Conservation (phyloP, 1,284 basidiomycete species). For the Calocybe gambosa region DNA sequence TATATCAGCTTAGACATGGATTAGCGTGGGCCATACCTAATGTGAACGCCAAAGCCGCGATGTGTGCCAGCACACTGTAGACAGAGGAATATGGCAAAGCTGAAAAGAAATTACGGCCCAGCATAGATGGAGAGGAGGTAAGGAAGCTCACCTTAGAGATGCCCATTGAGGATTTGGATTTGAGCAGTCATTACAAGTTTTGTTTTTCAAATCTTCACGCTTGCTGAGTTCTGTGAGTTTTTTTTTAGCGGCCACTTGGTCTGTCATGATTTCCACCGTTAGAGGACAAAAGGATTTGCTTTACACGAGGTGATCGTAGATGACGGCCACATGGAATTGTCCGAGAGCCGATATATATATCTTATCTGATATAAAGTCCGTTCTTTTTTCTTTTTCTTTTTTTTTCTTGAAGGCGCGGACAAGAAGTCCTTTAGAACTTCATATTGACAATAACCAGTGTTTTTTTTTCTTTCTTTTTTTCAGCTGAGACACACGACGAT, state of each 20-base stretch:
- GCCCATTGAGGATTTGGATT: slow-evolving; percentile 92
- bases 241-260: slow-evolving; percentile 65
- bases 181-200: slow-evolving; percentile 72
- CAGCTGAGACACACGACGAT: not conserved
- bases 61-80: slow-evolving; percentile 89
- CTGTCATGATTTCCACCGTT: slow-evolving; percentile 36
- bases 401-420: not conserved
- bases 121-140: slow-evolving; percentile 4
- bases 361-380: slow-evolving; percentile 1
- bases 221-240: slow-evolving; percentile 70
- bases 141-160: slow-evolving; percentile 52
- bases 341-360: slow-evolving; percentile 1
- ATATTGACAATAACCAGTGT: too few relatives aligned
- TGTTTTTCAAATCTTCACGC: slow-evolving; percentile 69
- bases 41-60: slow-evolving; percentile 83
- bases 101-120: slow-evolving; percentile 25
- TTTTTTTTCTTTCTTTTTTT: too few relatives aligned
- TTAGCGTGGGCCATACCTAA: slow-evolving; percentile 46
- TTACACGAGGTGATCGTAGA: slow-evolving; percentile 1
- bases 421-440: too few relatives aligned
- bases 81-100: slow-evolving; percentile 85
- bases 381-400: too few relatives aligned
- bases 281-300: not conserved
- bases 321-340: not conserved
- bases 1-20: not conserved